phyloP scores from a whole-genome alignment of 129 eudicot genomes.

The Flaveria sonorensis region DNA sequence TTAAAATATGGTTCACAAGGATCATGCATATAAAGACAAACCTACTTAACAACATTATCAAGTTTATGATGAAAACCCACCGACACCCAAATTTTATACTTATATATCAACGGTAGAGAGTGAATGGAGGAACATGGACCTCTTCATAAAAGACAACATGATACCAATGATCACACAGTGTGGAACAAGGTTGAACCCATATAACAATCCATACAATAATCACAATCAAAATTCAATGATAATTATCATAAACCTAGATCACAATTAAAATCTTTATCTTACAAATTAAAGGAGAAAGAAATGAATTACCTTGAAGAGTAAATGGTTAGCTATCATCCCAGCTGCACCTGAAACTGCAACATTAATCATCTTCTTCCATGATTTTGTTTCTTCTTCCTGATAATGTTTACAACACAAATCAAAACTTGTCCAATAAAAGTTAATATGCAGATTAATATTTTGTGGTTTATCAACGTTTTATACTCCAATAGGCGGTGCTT shows the following conservation, averaged over 20 bases:
- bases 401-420: not conserved
- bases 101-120: too few species aligned
- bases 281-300: not conserved
- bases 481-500: too few species aligned
- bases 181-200: not conserved
- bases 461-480: too few species aligned
- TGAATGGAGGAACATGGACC: too few species aligned
- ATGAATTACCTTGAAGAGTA: slow-evolving; percentile 77
- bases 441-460: too few species aligned
- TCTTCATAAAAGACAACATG: too few species aligned
- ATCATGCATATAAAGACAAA: too few species aligned
- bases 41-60: too few species aligned
- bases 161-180: too few species aligned
- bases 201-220: not conserved
- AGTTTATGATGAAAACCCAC: too few species aligned
- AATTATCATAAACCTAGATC: not conserved
- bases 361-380: slow-evolving; percentile 90
- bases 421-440: not conserved
- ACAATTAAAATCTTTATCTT: not conserved
- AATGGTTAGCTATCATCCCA: slow-evolving; percentile 95
- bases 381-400: slow-evolving; percentile 86
- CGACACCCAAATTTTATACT: too few species aligned
- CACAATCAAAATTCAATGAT: not conserved
- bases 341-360: slow-evolving; percentile 98
- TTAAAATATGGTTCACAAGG: too few species aligned